Percentiles rank a stretch among this genome's conserved stretches.
Conservation (phyloP, 345 rosid genomes). For the Litchi chinensis region DNA sequence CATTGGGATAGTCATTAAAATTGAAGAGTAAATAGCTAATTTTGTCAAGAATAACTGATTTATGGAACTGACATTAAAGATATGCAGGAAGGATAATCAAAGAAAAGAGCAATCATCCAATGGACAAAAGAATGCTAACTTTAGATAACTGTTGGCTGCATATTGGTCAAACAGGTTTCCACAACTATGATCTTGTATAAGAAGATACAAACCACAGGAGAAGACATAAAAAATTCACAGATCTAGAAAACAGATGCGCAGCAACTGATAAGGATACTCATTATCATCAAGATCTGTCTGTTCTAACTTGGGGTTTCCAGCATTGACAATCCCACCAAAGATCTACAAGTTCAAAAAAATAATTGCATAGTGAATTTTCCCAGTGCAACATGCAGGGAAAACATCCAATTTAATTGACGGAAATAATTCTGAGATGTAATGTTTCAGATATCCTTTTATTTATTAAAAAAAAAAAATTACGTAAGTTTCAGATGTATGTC, state of each 20-base stretch:
- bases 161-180: not conserved
- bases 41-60: slow-evolving; percentile 49
- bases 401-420: not conserved
- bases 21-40: slow-evolving; percentile 80
- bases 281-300: slow-evolving; percentile 63
- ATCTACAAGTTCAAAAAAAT: slow-evolving; percentile 40
- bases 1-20: slow-evolving; percentile 96
- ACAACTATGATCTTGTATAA: not conserved
- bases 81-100: not conserved
- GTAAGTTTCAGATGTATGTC: slow-evolving; percentile 1
- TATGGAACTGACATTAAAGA: not conserved
- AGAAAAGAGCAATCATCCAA: not conserved
- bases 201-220: not conserved
- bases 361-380: slow-evolving; percentile 8
- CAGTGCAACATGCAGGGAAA: not conserved
- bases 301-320: slow-evolving; percentile 69
- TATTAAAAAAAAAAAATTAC: not conserved
- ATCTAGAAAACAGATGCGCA: slow-evolving; percentile 11
- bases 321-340: slow-evolving; percentile 92
- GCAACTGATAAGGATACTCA: slow-evolving; percentile 74
- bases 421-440: not conserved
- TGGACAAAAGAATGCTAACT: not conserved
- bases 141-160: not conserved
- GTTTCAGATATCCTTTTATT: not conserved
- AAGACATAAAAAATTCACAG: not conserved